phyloP scores from a whole-genome alignment of 257 asterid genomes.

The Cinchona pubescens region DNA sequence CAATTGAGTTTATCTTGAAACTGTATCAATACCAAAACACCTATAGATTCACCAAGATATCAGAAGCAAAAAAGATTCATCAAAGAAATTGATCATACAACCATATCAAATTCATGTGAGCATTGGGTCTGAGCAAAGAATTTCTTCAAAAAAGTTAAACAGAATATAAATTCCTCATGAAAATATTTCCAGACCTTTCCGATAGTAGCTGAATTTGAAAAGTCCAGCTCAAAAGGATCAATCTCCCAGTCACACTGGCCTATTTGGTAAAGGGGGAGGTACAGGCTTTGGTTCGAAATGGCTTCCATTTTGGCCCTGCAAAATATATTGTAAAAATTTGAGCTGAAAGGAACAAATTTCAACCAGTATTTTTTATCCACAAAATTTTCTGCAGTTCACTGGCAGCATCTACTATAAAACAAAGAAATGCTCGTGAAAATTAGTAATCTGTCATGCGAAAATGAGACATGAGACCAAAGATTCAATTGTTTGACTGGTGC shows the following conservation, averaged over 20 bases:
- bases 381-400: background rate
- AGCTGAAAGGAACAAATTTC: constrained; percentile 11
- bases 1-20: background rate
- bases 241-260: constrained; percentile 99
- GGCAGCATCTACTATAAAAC: background rate
- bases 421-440: background rate
- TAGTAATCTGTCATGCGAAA: background rate
- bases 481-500: constrained; percentile 2
- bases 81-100: background rate
- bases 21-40: background rate
- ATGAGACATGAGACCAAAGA: background rate
- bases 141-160: background rate
- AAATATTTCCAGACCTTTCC: constrained; percentile 67
- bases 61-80: background rate
- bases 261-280: constrained; percentile 87
- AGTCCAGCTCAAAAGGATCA: constrained; percentile 88
- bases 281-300: constrained; percentile 95
- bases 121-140: background rate
- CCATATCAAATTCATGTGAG: background rate
- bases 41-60: background rate
- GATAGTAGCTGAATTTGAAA: constrained; percentile 58
- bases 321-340: constrained; percentile 9
- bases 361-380: background rate
- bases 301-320: constrained; percentile 96
- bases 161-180: background rate